Evolutionary conservation across 2,329 filamentous ascomycete genomes (phyloP), one percentile per base, ranked within the genome.

Genomic region (Tympanopsis confertula): DNA sequence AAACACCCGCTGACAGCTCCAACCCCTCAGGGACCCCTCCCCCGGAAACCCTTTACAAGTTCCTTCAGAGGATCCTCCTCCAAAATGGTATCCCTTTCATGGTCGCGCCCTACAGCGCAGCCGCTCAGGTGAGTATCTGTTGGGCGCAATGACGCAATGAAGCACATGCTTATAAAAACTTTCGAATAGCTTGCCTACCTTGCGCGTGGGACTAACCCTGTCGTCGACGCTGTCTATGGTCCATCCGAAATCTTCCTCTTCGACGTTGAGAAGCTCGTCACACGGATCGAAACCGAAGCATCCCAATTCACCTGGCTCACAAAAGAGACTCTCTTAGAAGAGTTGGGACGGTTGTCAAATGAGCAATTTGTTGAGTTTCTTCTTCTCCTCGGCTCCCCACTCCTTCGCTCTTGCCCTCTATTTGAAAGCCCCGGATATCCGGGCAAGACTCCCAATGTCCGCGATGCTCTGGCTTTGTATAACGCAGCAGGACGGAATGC

Each of bases 281-380:
- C 30, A 18, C 30, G 30, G 12, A 33, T 33, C 7, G 30, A 33
- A 12, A 10, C 15, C 30, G 30, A 33, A 17, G 7, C 30, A 10
- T 10, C 30, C 7, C 30, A 33, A 15, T 33, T 33, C 17, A 12
- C 15, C 30, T 33, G 30, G 30, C 10, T 33, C 15, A 33, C 30
- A 44, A 70, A 67, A 50, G 59, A 66, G 38, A 61, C 59, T 38
- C 74, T 73, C 44, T 63, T 76, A 42, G 63, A 66, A 37, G 68
- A 73, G 35, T 52, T 78, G 61, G 42, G 53, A 69, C 50, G 58
- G 66, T 24, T 42, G 29, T 61, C 30, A 17, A 33, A 68, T 39
- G 69, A 74, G 19, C 63, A 71, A 45, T 80, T 81, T 46, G 59
- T 78, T 14, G 74, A 82, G 41, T 69, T 74, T 33, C 69, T 68